A percentile compares a stretch with the other conserved stretches of the same genome.
These are phyloP conservation scores for Pythium plurisporium DNA, from an alignment of 352 stramenopile genomes.

Conservation along the genomic window DNA sequence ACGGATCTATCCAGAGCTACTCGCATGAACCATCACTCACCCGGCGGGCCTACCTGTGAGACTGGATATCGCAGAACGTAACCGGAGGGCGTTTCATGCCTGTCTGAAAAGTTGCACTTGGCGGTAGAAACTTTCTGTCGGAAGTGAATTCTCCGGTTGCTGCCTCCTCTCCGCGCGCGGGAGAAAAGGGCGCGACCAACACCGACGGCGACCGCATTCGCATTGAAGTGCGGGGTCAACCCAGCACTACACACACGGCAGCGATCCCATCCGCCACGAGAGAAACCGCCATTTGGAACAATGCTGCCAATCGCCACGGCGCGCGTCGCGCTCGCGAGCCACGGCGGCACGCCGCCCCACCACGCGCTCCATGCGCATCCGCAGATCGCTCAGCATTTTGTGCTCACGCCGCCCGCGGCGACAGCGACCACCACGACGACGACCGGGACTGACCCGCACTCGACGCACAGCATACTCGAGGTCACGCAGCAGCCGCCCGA, in stretches of 20 bases:
- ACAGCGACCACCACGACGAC: neutral
- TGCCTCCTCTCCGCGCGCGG: neutral
- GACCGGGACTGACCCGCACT: neutral
- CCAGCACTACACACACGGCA: neutral
- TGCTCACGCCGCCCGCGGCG: constrained; percentile 1
- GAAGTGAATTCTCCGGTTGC: neutral
- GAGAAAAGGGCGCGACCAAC: neutral
- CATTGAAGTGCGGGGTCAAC: neutral
- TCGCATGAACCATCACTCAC: constrained; percentile 19
- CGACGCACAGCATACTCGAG: constrained; percentile 33
- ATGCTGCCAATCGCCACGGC: constrained; percentile 17
- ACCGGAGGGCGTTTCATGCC: constrained; percentile 11
- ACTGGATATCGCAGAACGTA: neutral
- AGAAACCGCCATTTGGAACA: neutral
- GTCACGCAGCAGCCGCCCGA: constrained; percentile 55
- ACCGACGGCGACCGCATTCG: neutral
- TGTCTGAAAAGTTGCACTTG: constrained; percentile 25
- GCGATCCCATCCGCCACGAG: no score
- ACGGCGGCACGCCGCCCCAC: constrained; percentile 1
- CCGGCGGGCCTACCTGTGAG: neutral
- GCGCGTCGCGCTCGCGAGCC: neutral
- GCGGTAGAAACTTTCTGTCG: constrained; percentile 17
- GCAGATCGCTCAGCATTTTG: constrained; percentile 4
- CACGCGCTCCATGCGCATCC: constrained; percentile 10
- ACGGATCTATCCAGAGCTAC: no score